phyloP scores from a whole-genome alignment of 768 basidiomycete species.

The Leccinum fibrillosum region DNA sequence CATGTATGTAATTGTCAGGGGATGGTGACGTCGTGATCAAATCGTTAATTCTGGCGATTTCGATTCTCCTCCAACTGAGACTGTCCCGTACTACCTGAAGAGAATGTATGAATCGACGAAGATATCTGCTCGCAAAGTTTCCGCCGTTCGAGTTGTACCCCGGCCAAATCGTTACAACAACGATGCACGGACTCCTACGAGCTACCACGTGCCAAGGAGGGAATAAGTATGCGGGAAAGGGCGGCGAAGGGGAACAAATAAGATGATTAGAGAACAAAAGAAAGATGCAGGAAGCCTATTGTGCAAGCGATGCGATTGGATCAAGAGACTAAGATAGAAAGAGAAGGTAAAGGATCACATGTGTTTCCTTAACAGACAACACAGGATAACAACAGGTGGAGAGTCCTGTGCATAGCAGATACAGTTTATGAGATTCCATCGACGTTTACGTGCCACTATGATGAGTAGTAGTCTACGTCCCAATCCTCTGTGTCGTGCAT shows the following conservation, averaged over 20 bases:
- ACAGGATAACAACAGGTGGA: neutral
- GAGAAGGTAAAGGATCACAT: neutral
- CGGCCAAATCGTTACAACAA: neutral
- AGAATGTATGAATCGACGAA: neutral
- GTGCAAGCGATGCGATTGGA: neutral
- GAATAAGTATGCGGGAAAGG: conserved; percentile 6
- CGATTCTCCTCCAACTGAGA: neutral
- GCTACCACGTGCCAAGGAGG: neutral
- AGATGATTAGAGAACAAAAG: neutral
- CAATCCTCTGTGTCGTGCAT: conserved; percentile 39
- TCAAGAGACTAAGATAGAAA: neutral
- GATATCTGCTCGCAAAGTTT: neutral
- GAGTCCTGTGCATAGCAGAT: conserved; percentile 8
- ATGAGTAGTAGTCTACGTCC: conserved; percentile 50
- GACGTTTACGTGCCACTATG: conserved; percentile 15
- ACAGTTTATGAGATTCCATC: conserved; percentile 5
- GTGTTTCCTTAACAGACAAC: conserved; percentile 4
- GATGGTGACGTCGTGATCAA: neutral
- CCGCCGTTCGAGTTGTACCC: neutral
- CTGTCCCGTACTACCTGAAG: neutral
- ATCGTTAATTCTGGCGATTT: neutral
- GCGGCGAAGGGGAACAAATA: neutral
- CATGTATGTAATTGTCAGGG: neutral
- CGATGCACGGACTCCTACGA: conserved; percentile 3
- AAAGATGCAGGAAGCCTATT: neutral